phyloP scores from a whole-genome alignment of 1,284 basidiomycete genomes.

The Heimioporus retisporus region DNA sequence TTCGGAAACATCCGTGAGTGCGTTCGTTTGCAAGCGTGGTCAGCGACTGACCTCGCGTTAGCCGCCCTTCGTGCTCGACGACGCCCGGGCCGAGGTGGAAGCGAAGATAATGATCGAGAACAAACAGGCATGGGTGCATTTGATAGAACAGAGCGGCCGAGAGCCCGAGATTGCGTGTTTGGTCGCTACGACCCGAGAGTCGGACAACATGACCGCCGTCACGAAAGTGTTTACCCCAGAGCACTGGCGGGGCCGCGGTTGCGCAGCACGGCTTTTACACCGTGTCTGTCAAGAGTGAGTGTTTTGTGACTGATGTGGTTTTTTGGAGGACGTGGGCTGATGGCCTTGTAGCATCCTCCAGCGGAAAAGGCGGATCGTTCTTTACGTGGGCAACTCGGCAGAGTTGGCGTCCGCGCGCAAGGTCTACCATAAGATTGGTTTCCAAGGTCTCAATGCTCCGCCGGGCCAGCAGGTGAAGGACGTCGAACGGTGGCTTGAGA shows the following conservation, averaged over 20 bases:
- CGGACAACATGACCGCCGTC: constrained; percentile 53
- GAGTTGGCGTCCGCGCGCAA: constrained; percentile 30
- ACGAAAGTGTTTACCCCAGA: constrained; percentile 63
- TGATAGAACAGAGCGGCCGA: constrained; percentile 40
- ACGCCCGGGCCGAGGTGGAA: constrained; percentile 57
- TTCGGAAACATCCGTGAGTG: constrained; percentile 65
- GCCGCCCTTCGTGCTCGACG: constrained; percentile 65
- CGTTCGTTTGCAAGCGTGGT: neutral
- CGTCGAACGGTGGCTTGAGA: constrained; percentile 36
- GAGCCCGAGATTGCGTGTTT: constrained; percentile 66
- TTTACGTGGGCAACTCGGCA: constrained; percentile 57
- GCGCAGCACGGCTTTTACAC: constrained; percentile 56
- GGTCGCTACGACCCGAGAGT: constrained; percentile 62
- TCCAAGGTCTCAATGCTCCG: constrained; percentile 29
- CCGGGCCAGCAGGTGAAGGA: constrained; percentile 22
- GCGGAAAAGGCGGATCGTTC: constrained; percentile 52
- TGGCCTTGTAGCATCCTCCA: constrained; percentile 36
- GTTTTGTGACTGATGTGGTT: neutral
- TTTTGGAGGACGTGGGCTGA: neutral
- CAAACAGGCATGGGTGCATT: constrained; percentile 70
- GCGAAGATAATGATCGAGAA: constrained; percentile 60
- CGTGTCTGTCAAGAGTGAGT: constrained; percentile 54
- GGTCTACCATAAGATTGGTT: constrained; percentile 33
- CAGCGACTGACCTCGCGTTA: constrained; percentile 31
- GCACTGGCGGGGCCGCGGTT: constrained; percentile 52